Base-by-base conservation (phyloP, 331 rosid genomes). In the Telfairia occidentalis region DNA sequence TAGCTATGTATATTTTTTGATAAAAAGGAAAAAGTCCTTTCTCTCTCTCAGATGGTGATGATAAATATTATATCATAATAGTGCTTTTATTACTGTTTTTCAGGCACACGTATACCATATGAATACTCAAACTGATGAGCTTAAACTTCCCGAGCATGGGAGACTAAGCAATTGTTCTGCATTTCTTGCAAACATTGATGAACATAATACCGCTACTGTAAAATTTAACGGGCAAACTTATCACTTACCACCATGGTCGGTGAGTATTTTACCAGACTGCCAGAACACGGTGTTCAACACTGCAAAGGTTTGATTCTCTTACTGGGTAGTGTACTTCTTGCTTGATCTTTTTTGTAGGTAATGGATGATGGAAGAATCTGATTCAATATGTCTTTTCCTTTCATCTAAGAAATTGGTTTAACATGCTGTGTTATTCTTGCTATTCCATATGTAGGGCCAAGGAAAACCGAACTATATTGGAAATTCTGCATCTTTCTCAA, bases 221-320 rank as follows among this genome's bases (percentile, higher is more conserved):
- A 86, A 85, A 45, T 91, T 94, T 78, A 88, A 18, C 19, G 96
- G 92, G 73, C 80, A 80, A 83, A 87, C 74, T 72, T 94, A 94
- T 83, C 81, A 76, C 26, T 43, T 94, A 80, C 98, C 98, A 60
- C 92, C 98, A 32, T 91, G 98, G 98, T 94, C 98, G 0, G 98
- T 94, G 77, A 94, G 97, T 76, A 82, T 94, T 77, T 85, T 94
- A 82, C 98, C 97, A 55, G 98, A 94, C 85, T 94, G 98, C 89
- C 83, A 72, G 85, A 89, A 83, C 61, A 78, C 84, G 1, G 91
- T 59, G 81, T 94, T 86, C 86, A 94, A 91, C 79, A 89, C 98
- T 71, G 98, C 98, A 64, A 88, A 91, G 98, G 97, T 94, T 84
- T 76, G 75, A 3, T 45, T 43, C 57, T 70, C 38, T 0, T 45